Evolutionary conservation across 2,329 filamentous ascomycete genomes (phyloP).

Genomic region (Aspergillus novoparasiticus): DNA sequence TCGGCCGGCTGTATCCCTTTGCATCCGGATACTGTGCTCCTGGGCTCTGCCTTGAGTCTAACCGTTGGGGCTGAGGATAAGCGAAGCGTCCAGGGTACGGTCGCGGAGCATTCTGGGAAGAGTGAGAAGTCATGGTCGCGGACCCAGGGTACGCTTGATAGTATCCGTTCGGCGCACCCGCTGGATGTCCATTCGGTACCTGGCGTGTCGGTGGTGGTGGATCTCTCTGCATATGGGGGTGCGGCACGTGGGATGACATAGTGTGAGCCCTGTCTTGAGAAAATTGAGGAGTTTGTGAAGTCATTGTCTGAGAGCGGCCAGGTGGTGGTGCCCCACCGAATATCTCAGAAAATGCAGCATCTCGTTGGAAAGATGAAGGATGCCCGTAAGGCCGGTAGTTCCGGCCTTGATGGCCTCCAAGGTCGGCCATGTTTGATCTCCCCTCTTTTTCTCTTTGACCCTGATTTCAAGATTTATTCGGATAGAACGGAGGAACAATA

Average conservation of each 20-base stretch:
- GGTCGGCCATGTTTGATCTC: conserved; percentile 59
- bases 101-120: conserved; percentile 61
- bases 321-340: conserved; percentile 85
- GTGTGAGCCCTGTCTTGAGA: conserved; percentile 75
- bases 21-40: conserved; percentile 61
- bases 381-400: conserved; percentile 60
- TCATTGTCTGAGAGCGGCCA: conserved; percentile 95
- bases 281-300: conserved; percentile 68
- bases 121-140: conserved; percentile 45
- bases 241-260: conserved; percentile 62
- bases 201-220: conserved; percentile 48
- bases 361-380: conserved; percentile 68
- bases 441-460: conserved; percentile 12
- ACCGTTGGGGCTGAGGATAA: conserved; percentile 72
- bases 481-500: conserved; percentile 8
- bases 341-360: conserved; percentile 94
- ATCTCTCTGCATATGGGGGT: conserved; percentile 47
- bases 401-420: conserved; percentile 64
- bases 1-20: conserved; percentile 58
- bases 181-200: conserved; percentile 47
- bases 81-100: conserved; percentile 67
- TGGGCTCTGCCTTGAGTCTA: conserved; percentile 62
- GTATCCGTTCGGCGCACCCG: conserved; percentile 43
- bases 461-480: conserved; percentile 10
- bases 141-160: conserved; percentile 41